Conservation (phyloP, 495 filamentous ascomycete genomes). For the Neurospora sp. region DNA sequence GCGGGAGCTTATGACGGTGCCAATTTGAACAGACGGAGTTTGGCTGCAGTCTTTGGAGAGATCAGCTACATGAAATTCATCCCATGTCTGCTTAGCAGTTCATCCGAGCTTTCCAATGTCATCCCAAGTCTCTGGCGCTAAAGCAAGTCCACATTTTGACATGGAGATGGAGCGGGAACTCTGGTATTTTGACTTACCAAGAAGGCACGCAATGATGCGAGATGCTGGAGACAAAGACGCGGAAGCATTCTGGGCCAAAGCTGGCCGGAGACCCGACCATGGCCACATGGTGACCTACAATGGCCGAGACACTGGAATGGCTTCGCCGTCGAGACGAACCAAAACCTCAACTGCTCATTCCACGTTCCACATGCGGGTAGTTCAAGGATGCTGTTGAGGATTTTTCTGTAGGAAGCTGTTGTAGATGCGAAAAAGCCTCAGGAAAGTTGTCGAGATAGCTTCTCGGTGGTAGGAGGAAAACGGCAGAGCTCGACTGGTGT, state of each 20-base stretch:
- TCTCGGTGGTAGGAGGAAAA: background rate
- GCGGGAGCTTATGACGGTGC: constrained; percentile 14
- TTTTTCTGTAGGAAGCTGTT: background rate
- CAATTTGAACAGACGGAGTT: constrained; percentile 3
- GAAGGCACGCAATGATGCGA: constrained; percentile 13
- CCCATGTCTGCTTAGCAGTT: background rate
- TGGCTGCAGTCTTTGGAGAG: background rate
- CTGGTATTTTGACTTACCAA: background rate
- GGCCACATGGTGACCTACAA: constrained; percentile 16
- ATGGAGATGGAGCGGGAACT: background rate
- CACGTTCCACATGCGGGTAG: background rate
- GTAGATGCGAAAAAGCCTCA: background rate
- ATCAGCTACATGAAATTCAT: background rate
- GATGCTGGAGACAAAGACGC: constrained; percentile 6
- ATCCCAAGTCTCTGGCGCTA: constrained; percentile 3
- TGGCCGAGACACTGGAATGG: background rate
- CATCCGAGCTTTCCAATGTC: background rate
- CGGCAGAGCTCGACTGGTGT: background rate
- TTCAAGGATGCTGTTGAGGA: background rate
- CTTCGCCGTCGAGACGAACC: constrained; percentile 14
- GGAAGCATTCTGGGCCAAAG: constrained; percentile 14
- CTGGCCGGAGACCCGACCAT: constrained; percentile 14
- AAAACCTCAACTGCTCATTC: constrained; percentile 9
- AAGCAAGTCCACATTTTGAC: background rate
- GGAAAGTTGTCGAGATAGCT: background rate